Conservation (phyloP, 805 yeast genomes). For the Cyberlindnera euphorbiiphila region DNA sequence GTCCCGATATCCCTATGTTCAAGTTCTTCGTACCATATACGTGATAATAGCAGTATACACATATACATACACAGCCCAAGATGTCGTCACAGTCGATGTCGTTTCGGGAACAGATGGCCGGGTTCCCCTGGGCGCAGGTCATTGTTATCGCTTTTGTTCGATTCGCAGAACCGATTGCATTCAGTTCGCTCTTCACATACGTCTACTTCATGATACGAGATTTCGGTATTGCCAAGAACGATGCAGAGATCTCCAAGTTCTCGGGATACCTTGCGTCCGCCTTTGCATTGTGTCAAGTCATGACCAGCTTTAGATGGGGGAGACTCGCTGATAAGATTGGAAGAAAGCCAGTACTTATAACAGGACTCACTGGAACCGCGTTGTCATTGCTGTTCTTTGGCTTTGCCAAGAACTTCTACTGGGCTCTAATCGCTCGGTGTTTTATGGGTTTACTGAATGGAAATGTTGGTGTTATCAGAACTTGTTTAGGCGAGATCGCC, state of each 20-base stretch:
- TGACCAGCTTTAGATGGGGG: slow-evolving; percentile 20
- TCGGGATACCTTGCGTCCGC: slow-evolving; percentile 18
- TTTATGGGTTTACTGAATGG: slow-evolving; percentile 20
- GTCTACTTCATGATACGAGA: slow-evolving; percentile 22
- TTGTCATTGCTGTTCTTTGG: slow-evolving; percentile 17
- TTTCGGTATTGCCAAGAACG: slow-evolving; percentile 17
- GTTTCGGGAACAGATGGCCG: slow-evolving; percentile 16
- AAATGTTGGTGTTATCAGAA: slow-evolving; percentile 19
- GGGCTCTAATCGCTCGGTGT: slow-evolving; percentile 18
- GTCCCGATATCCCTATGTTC: neutral
- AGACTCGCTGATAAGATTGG: slow-evolving; percentile 17
- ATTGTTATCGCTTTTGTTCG: slow-evolving; percentile 18
- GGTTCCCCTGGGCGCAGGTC: slow-evolving; percentile 20
- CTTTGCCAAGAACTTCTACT: slow-evolving; percentile 15
- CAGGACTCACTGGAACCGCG: slow-evolving; percentile 15
- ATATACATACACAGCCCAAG: neutral
- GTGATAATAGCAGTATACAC: too few relatives aligned
- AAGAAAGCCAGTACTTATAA: slow-evolving; percentile 18
- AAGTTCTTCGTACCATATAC: too few relatives aligned
- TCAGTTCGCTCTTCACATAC: slow-evolving; percentile 20
- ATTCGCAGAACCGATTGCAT: slow-evolving; percentile 22
- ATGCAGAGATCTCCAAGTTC: slow-evolving; percentile 18
- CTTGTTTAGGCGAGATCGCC: slow-evolving; percentile 17
- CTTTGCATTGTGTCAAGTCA: slow-evolving; percentile 17
- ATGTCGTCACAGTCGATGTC: slow-evolving; percentile 4